A percentile compares a stretch with the other conserved stretches of the same genome.
phyloP scores from a whole-genome alignment of 2,329 filamentous ascomycete genomes.

The Epichloe bromicola region DNA sequence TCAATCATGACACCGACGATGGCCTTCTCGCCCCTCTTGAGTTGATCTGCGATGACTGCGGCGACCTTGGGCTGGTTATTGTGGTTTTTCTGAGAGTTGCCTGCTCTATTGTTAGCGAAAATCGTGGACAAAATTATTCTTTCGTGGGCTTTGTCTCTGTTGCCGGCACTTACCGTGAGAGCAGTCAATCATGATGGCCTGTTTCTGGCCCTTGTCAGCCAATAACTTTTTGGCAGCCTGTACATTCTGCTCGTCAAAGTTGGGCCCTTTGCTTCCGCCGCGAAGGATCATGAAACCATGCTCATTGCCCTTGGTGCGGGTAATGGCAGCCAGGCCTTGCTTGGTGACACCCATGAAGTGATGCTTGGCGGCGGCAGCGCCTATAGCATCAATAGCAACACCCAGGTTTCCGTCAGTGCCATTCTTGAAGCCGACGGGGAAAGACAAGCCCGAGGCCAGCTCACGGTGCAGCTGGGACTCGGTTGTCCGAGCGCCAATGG shows the following conservation, averaged over 20 bases:
- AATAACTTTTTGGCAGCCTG: conserved; percentile 66
- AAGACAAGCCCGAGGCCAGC: conserved; percentile 85
- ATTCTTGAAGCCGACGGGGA: conserved; percentile 99
- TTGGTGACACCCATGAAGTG: conserved; percentile 99
- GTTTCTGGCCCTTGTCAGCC: conserved; percentile 67
- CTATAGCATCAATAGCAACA: conserved; percentile 93
- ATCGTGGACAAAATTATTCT: not conserved
- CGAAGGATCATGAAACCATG: conserved; percentile 95
- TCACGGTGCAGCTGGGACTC: conserved; percentile 95
- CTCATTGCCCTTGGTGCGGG: conserved; percentile 83
- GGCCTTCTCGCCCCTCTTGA: conserved; percentile 71
- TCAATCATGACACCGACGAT: conserved; percentile 99
- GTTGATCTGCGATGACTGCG: conserved; percentile 64
- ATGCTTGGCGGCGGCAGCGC: conserved; percentile 70
- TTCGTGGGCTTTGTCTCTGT: not conserved
- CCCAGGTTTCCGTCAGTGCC: conserved; percentile 86
- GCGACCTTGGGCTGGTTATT: conserved; percentile 79
- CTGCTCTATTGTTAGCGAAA: conserved; percentile 25
- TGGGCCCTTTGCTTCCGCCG: conserved; percentile 82
- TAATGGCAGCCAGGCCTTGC: conserved; percentile 90
- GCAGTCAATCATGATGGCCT: conserved; percentile 96
- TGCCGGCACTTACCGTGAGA: conserved; percentile 61
- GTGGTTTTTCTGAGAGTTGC: conserved; percentile 96
- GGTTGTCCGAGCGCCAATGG: conserved; percentile 90
- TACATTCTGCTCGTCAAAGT: conserved; percentile 81